These are phyloP conservation scores for Elaeagnus macrophylla DNA, from an alignment of 306 rosid genomes.

Conservation along the genomic window DNA sequence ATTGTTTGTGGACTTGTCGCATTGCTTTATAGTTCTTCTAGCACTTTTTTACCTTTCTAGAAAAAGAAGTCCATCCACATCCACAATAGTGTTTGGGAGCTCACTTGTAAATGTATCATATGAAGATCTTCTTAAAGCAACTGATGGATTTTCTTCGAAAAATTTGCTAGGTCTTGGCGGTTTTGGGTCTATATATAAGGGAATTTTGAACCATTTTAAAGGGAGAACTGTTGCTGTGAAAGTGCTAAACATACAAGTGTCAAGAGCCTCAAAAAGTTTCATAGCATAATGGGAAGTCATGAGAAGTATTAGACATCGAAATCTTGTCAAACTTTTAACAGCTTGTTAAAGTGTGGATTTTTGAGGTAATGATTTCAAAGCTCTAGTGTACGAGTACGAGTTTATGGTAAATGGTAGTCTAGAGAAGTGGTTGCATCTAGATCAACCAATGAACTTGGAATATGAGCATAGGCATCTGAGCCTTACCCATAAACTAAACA, in stretches of 20 bases:
- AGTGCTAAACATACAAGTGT: slow-evolving; percentile 11
- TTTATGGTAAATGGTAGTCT: slow-evolving; percentile 1
- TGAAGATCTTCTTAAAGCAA: no score
- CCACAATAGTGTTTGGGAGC: not conserved
- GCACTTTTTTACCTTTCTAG: no score
- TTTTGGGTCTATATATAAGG: no score
- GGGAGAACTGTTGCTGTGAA: no score
- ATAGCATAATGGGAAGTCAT: slow-evolving; percentile 21
- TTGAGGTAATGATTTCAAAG: not conserved
- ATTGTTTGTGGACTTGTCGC: slow-evolving; percentile 3
- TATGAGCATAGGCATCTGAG: not conserved
- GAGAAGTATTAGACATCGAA: slow-evolving; percentile 15
- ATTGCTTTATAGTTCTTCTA: no score
- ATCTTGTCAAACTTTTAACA: slow-evolving; percentile 14
- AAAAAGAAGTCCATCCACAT: no score
- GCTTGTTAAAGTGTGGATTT: slow-evolving; percentile 12
- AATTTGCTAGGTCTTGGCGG: no score
- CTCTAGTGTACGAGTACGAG: not conserved
- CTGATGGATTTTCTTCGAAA: no score
- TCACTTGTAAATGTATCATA: slow-evolving; percentile 11
- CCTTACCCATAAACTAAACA: not conserved
- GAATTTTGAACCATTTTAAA: no score
- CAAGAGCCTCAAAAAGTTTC: slow-evolving; percentile 6
- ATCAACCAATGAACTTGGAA: no score
- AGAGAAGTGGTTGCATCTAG: not conserved